Evolutionary conservation across 2,329 filamentous ascomycete genomes (phyloP).

Genomic region (Talaromyces sp.): DNA sequence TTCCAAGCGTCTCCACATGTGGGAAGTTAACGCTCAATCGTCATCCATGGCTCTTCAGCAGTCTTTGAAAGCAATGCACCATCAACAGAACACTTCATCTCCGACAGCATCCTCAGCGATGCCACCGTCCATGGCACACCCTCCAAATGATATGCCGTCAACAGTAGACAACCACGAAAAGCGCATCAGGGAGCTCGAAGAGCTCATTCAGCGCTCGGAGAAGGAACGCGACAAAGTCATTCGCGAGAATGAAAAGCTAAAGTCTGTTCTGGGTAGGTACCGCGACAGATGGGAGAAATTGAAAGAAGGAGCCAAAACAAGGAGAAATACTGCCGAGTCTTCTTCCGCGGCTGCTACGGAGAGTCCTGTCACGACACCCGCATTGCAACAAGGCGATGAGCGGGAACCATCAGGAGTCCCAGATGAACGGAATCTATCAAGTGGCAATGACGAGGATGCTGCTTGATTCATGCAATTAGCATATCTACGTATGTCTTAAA

Average conservation of each 20-base stretch:
- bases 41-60: conserved; percentile 83
- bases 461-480: not conserved
- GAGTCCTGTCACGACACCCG: conserved; percentile 14
- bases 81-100: conserved; percentile 33
- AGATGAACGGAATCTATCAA: not conserved
- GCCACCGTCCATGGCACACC: conserved; percentile 22
- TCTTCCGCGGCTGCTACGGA: conserved; percentile 9
- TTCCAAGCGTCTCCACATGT: conserved; percentile 82
- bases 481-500: not conserved
- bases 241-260: conserved; percentile 61
- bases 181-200: conserved; percentile 65
- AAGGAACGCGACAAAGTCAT: conserved; percentile 64
- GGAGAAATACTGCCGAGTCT: conserved; percentile 25
- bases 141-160: conserved; percentile 29
- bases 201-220: conserved; percentile 58
- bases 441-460: conserved; percentile 9
- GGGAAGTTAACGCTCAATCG: conserved; percentile 87
- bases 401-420: not conserved
- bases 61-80: conserved; percentile 60
- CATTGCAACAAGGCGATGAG: conserved; percentile 3
- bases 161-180: conserved; percentile 38
- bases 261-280: conserved; percentile 56
- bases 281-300: conserved; percentile 67
- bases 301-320: conserved; percentile 60
- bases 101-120: conserved; percentile 32